phyloP scores from a whole-genome alignment of 768 basidiomycete genomes.

The Suillus sp. region DNA sequence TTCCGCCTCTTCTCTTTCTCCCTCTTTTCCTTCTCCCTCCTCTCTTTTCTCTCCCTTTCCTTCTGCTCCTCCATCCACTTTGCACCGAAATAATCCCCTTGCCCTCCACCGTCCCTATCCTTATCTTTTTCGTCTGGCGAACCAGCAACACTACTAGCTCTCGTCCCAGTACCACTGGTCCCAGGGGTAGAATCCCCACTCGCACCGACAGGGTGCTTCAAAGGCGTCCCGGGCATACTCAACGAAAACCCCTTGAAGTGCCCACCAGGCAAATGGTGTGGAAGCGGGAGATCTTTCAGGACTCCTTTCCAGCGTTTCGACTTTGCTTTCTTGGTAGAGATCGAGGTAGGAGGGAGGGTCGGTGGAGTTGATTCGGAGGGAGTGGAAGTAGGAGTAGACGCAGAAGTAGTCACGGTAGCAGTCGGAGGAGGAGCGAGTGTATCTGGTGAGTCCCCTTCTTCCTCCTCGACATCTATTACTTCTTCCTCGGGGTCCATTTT shows the following conservation, averaged over 20 bases:
- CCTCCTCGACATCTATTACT: not conserved
- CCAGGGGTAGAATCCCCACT: conserved; percentile 1
- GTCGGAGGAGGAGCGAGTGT: conserved; percentile 16
- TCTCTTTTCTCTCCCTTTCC: conserved; percentile 44
- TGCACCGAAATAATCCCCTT: conserved; percentile 32
- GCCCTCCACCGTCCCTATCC: not conserved
- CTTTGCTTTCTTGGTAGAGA: not conserved
- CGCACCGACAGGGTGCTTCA: not conserved
- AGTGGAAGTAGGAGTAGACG: not conserved
- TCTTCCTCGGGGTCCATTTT: not conserved
- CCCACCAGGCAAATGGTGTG: conserved; percentile 15
- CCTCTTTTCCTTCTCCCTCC: conserved; percentile 38
- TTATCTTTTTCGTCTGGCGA: not conserved
- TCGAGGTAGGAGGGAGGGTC: not conserved
- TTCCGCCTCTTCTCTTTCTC: conserved; percentile 49
- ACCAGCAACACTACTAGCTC: not conserved
- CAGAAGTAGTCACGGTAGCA: conserved; percentile 10
- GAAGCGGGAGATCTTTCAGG: conserved; percentile 43
- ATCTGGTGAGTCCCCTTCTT: conserved; percentile 3
- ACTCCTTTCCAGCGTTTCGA: conserved; percentile 38
- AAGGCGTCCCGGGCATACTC: conserved; percentile 16
- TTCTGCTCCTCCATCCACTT: conserved; percentile 34
- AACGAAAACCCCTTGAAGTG: conserved; percentile 21
- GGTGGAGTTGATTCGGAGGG: not conserved
- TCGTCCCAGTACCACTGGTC: conserved; percentile 26